Evolutionary conservation across 2,329 filamentous ascomycete species (phyloP).

Genomic region (Fusarium sp.): DNA sequence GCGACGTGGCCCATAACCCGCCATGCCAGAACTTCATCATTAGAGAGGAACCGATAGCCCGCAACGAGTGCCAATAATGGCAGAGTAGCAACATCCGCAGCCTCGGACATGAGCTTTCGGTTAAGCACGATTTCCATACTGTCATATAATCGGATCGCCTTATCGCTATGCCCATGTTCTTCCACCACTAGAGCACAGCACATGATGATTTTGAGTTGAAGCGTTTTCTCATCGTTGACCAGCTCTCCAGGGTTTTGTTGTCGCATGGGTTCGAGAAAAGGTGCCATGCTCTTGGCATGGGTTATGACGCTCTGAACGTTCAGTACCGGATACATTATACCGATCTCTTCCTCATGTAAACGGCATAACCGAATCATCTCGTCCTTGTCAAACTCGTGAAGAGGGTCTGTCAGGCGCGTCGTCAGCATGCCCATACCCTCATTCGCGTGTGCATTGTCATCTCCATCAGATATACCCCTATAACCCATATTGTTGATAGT

Average conservation of each 20-base stretch:
- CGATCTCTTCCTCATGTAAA: constrained; percentile 89
- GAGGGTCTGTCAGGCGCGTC: constrained; percentile 70
- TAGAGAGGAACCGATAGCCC: constrained; percentile 83
- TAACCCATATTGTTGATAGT: constrained; percentile 93
- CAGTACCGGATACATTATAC: constrained; percentile 90
- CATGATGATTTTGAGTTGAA: constrained; percentile 84
- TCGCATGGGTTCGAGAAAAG: constrained; percentile 72
- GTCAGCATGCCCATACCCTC: constrained; percentile 36
- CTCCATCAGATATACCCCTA: constrained; percentile 68
- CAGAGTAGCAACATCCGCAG: constrained; percentile 59
- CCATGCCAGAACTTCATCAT: constrained; percentile 89
- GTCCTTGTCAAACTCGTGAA: constrained; percentile 81
- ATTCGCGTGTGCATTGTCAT: constrained; percentile 64
- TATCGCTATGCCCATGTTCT: constrained; percentile 79
- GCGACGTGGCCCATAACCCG: constrained; percentile 85
- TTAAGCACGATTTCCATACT: constrained; percentile 80
- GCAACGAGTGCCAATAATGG: constrained; percentile 64
- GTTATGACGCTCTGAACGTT: constrained; percentile 76
- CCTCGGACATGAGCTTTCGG: constrained; percentile 68
- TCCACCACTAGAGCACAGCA: constrained; percentile 82
- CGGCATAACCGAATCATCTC: constrained; percentile 83
- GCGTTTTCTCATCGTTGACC: constrained; percentile 65
- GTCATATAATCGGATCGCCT: constrained; percentile 78
- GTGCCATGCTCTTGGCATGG: constrained; percentile 75
- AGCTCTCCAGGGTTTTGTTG: constrained; percentile 50